Evolutionary conservation across 1,139 yeast genomes (phyloP), one percentile per base, ranked within the genome.

Genomic region (Debaryomyces coudertii): DNA sequence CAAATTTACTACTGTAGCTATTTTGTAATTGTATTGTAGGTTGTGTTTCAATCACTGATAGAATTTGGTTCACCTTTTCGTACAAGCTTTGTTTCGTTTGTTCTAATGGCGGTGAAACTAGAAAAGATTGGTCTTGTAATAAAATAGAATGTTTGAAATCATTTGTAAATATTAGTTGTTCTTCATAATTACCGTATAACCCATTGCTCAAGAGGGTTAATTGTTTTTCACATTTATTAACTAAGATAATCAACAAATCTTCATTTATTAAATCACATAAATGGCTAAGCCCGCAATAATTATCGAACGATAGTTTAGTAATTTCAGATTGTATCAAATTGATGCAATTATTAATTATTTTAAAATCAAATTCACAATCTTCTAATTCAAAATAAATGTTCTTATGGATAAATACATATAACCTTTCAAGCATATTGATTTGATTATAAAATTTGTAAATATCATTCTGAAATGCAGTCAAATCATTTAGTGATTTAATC

Each of bases 61-160:
- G 46, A 5, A 55, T 33, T 15, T 43, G 18, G 39, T 56, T 55
- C 9, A 60, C 33, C 12, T 47, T 39, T 5, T 44, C 40, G 12
- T 55, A 45, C 28, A 62, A 45, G 2, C 16, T 30, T 35, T 47
- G 49, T 44, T 63, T 69, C 2, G 71, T 55, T 0, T 47, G 44
- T 4, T 51, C 56, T 4, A 70, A 50, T 1, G 63, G 48, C 0
- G 79, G 78, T 1, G 60, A 50, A 3, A 82, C 60, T 0, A 58
- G 49, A 40, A 86, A 71, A 0, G 65, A 55, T 39, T 77, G 78
- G 47, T 79, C 76, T 38, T 66, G 69, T 16, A 79, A 65, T 0
- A 40, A 12, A 5, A 47, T 35, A 9, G 41, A 38, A 18, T 38
- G 41, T 4, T 38, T 11, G 15, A 28, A 25, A 11, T 38, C 23